Evolutionary conservation across 73 alveolate genomes (phyloP).

Genomic region (Loxodes magnus): DNA sequence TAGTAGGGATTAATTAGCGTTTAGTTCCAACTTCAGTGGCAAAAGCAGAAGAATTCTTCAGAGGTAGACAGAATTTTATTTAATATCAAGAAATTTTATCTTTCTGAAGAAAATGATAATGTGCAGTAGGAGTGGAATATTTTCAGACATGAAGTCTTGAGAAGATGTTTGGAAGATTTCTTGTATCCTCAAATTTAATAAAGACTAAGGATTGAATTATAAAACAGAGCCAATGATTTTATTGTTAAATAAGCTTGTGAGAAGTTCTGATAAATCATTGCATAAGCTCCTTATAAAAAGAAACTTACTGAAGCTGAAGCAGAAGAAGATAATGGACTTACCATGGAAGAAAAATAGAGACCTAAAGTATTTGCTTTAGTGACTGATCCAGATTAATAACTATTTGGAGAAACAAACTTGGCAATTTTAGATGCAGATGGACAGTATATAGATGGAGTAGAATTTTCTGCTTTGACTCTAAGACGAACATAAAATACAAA

Average conservation of each 20-base stretch:
- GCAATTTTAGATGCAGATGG: conserved; percentile 1
- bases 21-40: conserved; percentile 13
- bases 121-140: conserved; percentile 4
- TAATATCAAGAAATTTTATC: not conserved
- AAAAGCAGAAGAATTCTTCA: too few relatives aligned
- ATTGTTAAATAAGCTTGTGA: not conserved
- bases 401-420: not conserved
- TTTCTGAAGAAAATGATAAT: conserved; percentile 1
- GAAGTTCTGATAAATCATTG: too few relatives aligned
- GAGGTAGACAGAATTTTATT: conserved; percentile 4
- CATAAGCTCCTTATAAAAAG: too few relatives aligned
- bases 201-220: not conserved
- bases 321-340: too few relatives aligned
- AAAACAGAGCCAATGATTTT: not conserved
- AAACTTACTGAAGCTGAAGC: too few relatives aligned
- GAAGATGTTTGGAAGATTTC: not conserved
- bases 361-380: conserved; percentile 1
- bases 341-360: not conserved
- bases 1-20: not conserved
- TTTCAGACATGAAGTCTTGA: conserved; percentile 2
- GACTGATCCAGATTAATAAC: conserved; percentile 6
- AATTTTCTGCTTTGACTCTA: not conserved
- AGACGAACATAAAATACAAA: not conserved
- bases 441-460: not conserved
- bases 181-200: not conserved